Conservation (phyloP, 352 stramenopile species). For the Phytophthora nicotianae region DNA sequence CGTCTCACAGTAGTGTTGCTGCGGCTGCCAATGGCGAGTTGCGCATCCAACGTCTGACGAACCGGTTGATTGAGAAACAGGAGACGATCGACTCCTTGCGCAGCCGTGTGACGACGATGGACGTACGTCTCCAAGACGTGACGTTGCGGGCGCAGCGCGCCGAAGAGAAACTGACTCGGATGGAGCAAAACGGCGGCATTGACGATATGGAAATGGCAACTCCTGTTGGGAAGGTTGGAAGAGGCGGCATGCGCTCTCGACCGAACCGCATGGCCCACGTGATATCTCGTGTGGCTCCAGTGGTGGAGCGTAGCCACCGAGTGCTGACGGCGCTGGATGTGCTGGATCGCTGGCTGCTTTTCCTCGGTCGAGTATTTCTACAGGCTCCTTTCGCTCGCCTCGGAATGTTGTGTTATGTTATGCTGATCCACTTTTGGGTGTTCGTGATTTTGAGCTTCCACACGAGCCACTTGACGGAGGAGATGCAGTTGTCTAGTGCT, state of each 20-base stretch:
- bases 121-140: constrained; percentile 68
- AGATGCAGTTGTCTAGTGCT: constrained; percentile 53
- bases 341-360: constrained; percentile 77
- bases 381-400: constrained; percentile 78
- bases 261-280: constrained; percentile 70
- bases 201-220: constrained; percentile 76
- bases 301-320: constrained; percentile 72
- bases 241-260: constrained; percentile 39
- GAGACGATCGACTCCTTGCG: constrained; percentile 74
- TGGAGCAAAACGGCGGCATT: constrained; percentile 66
- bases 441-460: constrained; percentile 89
- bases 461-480: constrained; percentile 84
- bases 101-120: constrained; percentile 70
- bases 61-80: constrained; percentile 84
- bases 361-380: constrained; percentile 80
- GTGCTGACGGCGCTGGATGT: constrained; percentile 69
- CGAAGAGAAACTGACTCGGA: constrained; percentile 65
- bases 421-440: constrained; percentile 86
- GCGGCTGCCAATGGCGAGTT: constrained; percentile 48
- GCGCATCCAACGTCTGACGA: constrained; percentile 80
- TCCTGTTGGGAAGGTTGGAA: constrained; percentile 41
- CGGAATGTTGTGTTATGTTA: constrained; percentile 74
- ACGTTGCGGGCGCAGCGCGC: constrained; percentile 48
- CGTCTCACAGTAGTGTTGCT: constrained; percentile 22
- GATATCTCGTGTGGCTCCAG: constrained; percentile 66